A percentile compares a stretch with the other conserved stretches of the same genome.
Evolutionary conservation across 2,329 filamentous ascomycete genomes (phyloP).

Genomic region (Ciborinia camelliae): DNA sequence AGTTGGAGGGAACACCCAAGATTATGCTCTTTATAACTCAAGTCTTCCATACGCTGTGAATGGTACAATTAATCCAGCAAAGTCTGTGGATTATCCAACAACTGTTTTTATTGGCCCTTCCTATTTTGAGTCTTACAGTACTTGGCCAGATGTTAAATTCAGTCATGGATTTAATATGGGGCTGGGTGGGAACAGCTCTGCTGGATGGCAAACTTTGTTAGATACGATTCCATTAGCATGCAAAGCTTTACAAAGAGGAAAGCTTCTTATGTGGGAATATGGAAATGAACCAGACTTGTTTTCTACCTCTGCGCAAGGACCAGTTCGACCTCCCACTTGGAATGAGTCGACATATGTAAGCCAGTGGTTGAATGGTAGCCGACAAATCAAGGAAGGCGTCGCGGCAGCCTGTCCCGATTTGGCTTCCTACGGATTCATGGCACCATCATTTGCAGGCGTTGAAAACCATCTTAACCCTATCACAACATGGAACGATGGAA

Average conservation of each 20-base stretch:
- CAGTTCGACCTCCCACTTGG: conserved; percentile 51
- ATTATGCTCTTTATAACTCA: conserved; percentile 58
- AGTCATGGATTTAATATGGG: conserved; percentile 60
- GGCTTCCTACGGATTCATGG: conserved; percentile 49
- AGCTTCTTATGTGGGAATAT: conserved; percentile 57
- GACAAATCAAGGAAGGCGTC: conserved; percentile 47
- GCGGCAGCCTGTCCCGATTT: conserved; percentile 50
- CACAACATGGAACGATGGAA: conserved; percentile 50
- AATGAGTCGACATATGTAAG: conserved; percentile 52
- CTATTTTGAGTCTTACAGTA: conserved; percentile 61
- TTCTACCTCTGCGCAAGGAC: conserved; percentile 49
- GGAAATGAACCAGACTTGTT: conserved; percentile 64
- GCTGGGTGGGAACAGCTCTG: conserved; percentile 49
- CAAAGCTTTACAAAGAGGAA: conserved; percentile 50
- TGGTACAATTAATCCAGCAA: conserved; percentile 49
- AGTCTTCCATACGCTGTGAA: conserved; percentile 49
- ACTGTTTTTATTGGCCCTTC: conserved; percentile 58
- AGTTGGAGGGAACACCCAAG: conserved; percentile 66
- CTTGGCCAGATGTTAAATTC: conserved; percentile 54
- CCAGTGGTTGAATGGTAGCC: conserved; percentile 56
- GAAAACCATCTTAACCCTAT: conserved; percentile 50
- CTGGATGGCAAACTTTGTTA: conserved; percentile 50
- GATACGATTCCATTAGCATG: conserved; percentile 56
- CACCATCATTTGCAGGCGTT: conserved; percentile 56
- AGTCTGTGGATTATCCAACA: conserved; percentile 57